Base-by-base conservation (phyloP, 176 grass and related monocot species). In the Cenchrus americanus region DNA sequence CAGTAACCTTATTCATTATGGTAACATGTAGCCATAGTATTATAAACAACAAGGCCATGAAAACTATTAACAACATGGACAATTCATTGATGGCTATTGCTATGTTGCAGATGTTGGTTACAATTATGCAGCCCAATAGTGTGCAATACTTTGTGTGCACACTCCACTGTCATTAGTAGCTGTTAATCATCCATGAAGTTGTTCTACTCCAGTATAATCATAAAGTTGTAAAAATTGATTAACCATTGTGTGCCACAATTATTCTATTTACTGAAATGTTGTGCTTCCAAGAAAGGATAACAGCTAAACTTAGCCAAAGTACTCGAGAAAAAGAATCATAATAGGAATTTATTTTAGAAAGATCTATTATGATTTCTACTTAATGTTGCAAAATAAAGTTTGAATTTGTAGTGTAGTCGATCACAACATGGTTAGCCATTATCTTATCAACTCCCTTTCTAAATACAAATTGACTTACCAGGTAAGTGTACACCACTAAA, bases 401-500 rank as follows among this genome's bases (percentile, higher is more conserved):
- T 81, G 23, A 77, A 77, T 54, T 80, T 71, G 40, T 59, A 60
- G 50, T 4, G 40, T 59, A 60, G 50, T 4, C 4, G 62, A 63
- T 3, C 4, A 66, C n/a, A 80, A 6, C 26, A 68, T 34, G 23
- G 6, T 55, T 21, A 58, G 1, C 34, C 4, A 83, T 41, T 57
- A 76, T 22, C 2, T 13, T 14, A 71, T 37, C 24, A 49, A 60
- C 10, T 46, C 1, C 7, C 7, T 53, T 78, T 32, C 23, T 71
- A 58, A 44, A 34, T 50, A 82, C 3, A 78, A 67, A 43, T 69
- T 75, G 51, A 76, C 84, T 87, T 87, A 90, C 80, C 78, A 79
- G 62, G 69, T 69, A 32, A 75, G 34, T 73, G 32, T 7, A 54
- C 71, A 48, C 42, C 62, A 41, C 87, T 92, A 98, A 80, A 95